Evolutionary conservation across 768 basidiomycete genomes (phyloP).

Genomic region (Leccinum subtestaceum): DNA sequence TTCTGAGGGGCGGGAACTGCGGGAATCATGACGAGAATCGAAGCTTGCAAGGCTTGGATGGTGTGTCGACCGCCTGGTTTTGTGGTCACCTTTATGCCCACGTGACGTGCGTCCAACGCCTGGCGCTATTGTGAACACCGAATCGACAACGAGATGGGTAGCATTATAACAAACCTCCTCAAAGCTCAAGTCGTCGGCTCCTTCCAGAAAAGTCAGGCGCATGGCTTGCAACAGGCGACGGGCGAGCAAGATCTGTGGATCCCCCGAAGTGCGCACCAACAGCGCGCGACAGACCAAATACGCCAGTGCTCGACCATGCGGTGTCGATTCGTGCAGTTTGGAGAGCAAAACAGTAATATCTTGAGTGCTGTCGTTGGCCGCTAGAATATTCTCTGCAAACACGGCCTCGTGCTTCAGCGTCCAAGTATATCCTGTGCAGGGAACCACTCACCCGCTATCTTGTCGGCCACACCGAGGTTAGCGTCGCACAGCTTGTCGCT

Average conservation of each 20-base stretch:
- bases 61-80: conserved; percentile 65
- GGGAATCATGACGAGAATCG: conserved; percentile 51
- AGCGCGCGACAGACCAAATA: conserved; percentile 65
- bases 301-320: conserved; percentile 54
- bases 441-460: conserved; percentile 58
- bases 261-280: conserved; percentile 52
- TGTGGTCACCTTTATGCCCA: conserved; percentile 48
- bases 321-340: conserved; percentile 47
- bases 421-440: background rate
- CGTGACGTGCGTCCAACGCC: conserved; percentile 42
- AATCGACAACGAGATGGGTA: background rate
- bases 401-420: background rate
- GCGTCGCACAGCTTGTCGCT: conserved; percentile 46
- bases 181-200: conserved; percentile 35
- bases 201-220: conserved; percentile 43
- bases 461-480: conserved; percentile 54
- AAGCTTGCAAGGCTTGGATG: conserved; percentile 53
- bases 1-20: conserved; percentile 45
- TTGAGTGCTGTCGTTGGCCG: conserved; percentile 41
- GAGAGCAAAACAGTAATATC: conserved; percentile 50
- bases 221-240: conserved; percentile 46
- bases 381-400: conserved; percentile 59
- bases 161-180: conserved; percentile 29
- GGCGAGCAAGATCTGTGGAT: conserved; percentile 56
- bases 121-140: conserved; percentile 22